Conservation (phyloP, 2,329 filamentous ascomycete genomes). For the Paraphaeosphaeria sporulosa region DNA sequence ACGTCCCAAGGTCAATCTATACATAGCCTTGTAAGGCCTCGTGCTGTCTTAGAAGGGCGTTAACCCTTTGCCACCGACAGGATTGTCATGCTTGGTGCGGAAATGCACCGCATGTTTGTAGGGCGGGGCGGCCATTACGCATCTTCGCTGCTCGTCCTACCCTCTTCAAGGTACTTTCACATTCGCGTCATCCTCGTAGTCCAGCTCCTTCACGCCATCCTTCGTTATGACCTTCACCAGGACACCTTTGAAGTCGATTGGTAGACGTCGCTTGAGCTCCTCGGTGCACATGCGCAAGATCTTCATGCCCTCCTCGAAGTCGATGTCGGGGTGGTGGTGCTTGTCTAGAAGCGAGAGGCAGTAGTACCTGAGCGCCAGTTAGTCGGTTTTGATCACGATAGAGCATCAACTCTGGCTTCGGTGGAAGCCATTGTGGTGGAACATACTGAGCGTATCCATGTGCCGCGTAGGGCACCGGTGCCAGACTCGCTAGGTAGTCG, state of each 20-base stretch:
- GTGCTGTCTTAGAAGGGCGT: not conserved
- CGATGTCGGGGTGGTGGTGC: conserved; percentile 96
- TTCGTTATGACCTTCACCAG: conserved; percentile 93
- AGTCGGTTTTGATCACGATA: not conserved
- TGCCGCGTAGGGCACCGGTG: conserved; percentile 90
- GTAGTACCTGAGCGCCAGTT: conserved; percentile 74
- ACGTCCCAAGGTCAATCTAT: not conserved
- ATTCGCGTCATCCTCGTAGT: conserved; percentile 82
- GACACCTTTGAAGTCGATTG: conserved; percentile 98
- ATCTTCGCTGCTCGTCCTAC: not conserved
- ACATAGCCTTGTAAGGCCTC: not conserved
- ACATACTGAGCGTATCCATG: conserved; percentile 96
- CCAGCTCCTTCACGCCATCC: conserved; percentile 85
- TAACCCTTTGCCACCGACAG: not conserved
- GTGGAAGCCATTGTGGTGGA: not conserved
- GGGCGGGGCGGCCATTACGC: not conserved
- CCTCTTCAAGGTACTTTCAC: conserved; percentile 66
- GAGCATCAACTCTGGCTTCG: not conserved
- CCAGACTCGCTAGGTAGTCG: conserved; percentile 91
- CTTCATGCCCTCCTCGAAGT: conserved; percentile 87
- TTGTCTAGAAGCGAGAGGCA: conserved; percentile 97
- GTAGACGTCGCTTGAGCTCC: conserved; percentile 94
- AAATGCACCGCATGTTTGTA: not conserved
- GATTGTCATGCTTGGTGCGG: not conserved
- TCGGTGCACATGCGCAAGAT: conserved; percentile 94